Percentiles rank a stretch among this genome's conserved stretches.
Conservation (phyloP, 1,284 basidiomycete species). For the Blastosporella zonata region DNA sequence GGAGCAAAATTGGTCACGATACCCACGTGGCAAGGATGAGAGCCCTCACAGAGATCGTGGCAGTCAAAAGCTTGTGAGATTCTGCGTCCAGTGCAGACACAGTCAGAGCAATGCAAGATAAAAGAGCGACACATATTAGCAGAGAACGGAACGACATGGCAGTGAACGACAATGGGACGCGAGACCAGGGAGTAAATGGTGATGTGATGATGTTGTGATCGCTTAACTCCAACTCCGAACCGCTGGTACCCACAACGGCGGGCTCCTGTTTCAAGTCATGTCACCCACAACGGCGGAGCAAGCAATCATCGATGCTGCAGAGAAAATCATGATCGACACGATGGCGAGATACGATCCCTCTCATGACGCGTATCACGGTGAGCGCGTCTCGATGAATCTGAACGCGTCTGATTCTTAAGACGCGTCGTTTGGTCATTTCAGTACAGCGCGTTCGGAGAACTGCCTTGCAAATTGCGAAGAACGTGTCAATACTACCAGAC, state of each 20-base stretch:
- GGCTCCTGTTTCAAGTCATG: constrained; percentile 24
- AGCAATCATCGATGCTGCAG: constrained; percentile 54
- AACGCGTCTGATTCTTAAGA: constrained; percentile 13
- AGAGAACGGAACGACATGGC: constrained; percentile 28
- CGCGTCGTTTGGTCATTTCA: constrained; percentile 28
- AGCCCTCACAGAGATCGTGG: constrained; percentile 20
- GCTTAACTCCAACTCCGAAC: constrained; percentile 4
- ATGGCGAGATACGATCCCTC: constrained; percentile 89
- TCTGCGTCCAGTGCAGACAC: constrained; percentile 6
- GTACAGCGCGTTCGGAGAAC: constrained; percentile 81
- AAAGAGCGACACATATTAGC: constrained; percentile 39
- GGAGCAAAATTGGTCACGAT: constrained; percentile 3
- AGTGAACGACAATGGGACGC: neutral
- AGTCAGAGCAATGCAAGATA: constrained; percentile 27
- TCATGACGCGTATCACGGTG: constrained; percentile 87
- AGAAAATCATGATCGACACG: constrained; percentile 68
- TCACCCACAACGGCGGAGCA: constrained; percentile 38
- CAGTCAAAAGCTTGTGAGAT: constrained; percentile 6
- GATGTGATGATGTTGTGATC: neutral
- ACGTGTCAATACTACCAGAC: constrained; percentile 51
- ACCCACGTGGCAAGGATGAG: neutral
- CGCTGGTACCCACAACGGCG: neutral
- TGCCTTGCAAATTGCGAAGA: constrained; percentile 64
- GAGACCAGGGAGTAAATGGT: neutral
- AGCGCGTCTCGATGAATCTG: constrained; percentile 22